Evolutionary conservation across 2,329 filamentous ascomycete genomes (phyloP).

Genomic region (Pseudomassariella vexata): DNA sequence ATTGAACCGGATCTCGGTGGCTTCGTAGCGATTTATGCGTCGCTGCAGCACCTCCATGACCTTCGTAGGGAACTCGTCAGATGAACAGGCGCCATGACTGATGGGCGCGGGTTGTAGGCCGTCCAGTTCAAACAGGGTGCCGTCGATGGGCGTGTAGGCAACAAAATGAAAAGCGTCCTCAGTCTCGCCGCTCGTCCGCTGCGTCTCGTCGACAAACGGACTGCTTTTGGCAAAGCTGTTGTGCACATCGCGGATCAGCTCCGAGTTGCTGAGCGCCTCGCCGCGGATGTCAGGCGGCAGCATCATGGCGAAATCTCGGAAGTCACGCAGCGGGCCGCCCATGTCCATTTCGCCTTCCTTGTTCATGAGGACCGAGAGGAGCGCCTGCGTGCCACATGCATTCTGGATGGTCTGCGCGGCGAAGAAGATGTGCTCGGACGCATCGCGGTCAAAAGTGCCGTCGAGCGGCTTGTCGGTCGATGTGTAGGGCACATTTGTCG

Average conservation of each 20-base stretch:
- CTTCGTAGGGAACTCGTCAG: constrained; percentile 68
- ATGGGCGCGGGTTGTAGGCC: constrained; percentile 92
- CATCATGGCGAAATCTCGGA: constrained; percentile 81
- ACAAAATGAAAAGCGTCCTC: constrained; percentile 98
- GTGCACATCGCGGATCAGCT: constrained; percentile 72
- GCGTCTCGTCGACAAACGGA: constrained; percentile 90
- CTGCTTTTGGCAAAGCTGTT: constrained; percentile 86
- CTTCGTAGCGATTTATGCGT: constrained; percentile 78
- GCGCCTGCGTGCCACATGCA: constrained; percentile 92
- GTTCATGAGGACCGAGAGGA: constrained; percentile 88
- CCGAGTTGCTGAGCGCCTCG: constrained; percentile 56
- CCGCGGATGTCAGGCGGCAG: constrained; percentile 69
- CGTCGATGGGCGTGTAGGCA: constrained; percentile 79
- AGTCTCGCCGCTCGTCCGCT: constrained; percentile 61
- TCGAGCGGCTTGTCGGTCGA: constrained; percentile 64
- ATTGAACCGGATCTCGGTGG: constrained; percentile 90
- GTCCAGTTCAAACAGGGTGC: constrained; percentile 86
- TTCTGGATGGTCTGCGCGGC: constrained; percentile 97
- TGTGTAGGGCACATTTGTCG: constrained; percentile 60
- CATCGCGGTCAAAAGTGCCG: constrained; percentile 72
- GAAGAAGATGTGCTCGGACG: constrained; percentile 80
- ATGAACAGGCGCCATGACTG: constrained; percentile 69
- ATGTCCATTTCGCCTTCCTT: constrained; percentile 64
- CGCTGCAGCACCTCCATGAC: constrained; percentile 84
- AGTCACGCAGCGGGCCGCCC: constrained; percentile 64